Percentiles rank a stretch among this genome's conserved stretches.
Evolutionary conservation across 2,329 filamentous ascomycete genomes (phyloP).

Genomic region (Aureobasidium zeae): DNA sequence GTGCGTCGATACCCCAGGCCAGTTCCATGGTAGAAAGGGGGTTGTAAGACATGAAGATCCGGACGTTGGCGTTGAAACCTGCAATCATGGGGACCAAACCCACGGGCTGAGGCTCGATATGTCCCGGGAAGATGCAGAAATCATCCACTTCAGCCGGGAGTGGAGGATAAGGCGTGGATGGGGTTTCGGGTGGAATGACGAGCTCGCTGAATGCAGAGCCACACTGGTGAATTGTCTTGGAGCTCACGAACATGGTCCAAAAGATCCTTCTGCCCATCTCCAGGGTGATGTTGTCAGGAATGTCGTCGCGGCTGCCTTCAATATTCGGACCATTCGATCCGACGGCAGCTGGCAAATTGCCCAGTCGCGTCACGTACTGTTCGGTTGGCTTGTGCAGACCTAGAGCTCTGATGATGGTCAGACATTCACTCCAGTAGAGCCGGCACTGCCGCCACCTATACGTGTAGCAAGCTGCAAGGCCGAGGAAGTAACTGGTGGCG

Average conservation of each 20-base stretch:
- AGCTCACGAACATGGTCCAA: slow-evolving; percentile 70
- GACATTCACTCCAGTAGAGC: slow-evolving; percentile 62
- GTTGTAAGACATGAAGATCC: slow-evolving; percentile 73
- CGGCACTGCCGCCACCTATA: slow-evolving; percentile 58
- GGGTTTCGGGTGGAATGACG: slow-evolving; percentile 66
- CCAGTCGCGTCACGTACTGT: slow-evolving; percentile 32
- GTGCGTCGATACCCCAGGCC: slow-evolving; percentile 67
- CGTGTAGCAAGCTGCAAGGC: slow-evolving; percentile 56
- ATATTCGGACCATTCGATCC: slow-evolving; percentile 29
- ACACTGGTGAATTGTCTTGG: slow-evolving; percentile 64
- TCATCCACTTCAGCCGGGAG: slow-evolving; percentile 78
- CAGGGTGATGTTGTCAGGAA: slow-evolving; percentile 38
- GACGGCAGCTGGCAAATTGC: slow-evolving; percentile 29
- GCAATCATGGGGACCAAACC: slow-evolving; percentile 61
- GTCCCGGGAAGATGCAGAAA: slow-evolving; percentile 62
- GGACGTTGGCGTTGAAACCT: slow-evolving; percentile 72
- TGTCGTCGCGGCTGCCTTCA: slow-evolving; percentile 31
- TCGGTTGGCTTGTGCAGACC: slow-evolving; percentile 52
- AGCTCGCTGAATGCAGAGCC: slow-evolving; percentile 63
- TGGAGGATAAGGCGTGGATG: slow-evolving; percentile 66
- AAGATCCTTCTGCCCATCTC: slow-evolving; percentile 58
- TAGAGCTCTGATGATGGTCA: slow-evolving; percentile 59
- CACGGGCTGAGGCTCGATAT: slow-evolving; percentile 60
- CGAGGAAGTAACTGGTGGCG: slow-evolving; percentile 68
- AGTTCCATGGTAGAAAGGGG: slow-evolving; percentile 69